A percentile compares a stretch with the other conserved stretches of the same genome.
Evolutionary conservation across 345 rosid genomes (phyloP).

Genomic region (Hibiscus tridactylites): DNA sequence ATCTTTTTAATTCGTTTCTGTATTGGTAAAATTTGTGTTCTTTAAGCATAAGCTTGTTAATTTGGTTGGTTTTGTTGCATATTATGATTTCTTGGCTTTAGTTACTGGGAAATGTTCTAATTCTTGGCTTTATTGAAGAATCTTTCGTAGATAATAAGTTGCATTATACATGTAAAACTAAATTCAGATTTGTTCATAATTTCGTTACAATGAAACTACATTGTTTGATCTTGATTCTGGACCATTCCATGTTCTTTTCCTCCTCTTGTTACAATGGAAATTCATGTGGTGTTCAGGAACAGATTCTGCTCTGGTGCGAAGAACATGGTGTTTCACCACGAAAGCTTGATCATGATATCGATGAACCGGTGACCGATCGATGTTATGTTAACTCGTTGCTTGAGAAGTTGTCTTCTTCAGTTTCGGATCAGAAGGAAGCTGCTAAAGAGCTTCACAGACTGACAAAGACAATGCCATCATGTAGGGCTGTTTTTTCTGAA

Average conservation of each 20-base stretch:
- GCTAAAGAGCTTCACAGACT: slow-evolving; percentile 9
- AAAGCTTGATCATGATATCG: neutral
- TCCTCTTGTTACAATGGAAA: too few species aligned
- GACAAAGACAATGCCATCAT: slow-evolving; percentile 1
- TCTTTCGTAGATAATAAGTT: neutral
- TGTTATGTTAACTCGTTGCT: neutral
- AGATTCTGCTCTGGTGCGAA: neutral
- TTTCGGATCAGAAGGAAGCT: slow-evolving; percentile 8
- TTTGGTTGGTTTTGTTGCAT: too few species aligned
- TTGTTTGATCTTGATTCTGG: neutral
- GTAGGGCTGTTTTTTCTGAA: neutral
- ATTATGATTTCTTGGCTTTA: too few species aligned
- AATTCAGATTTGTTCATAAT: neutral
- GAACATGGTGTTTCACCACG: neutral
- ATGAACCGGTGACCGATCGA: neutral
- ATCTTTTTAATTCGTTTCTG: too few species aligned
- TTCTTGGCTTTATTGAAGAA: neutral
- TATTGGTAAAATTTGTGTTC: too few species aligned
- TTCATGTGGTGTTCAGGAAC: neutral
- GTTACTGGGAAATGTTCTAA: neutral
- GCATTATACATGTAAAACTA: neutral
- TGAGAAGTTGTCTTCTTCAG: slow-evolving; percentile 5
- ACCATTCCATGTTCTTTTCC: neutral
- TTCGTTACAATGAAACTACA: neutral
- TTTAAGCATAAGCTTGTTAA: too few species aligned